Percentiles rank a stretch among this genome's conserved stretches.
phyloP scores from a whole-genome alignment of 768 basidiomycete species.

The Auriscalpium vulgare region DNA sequence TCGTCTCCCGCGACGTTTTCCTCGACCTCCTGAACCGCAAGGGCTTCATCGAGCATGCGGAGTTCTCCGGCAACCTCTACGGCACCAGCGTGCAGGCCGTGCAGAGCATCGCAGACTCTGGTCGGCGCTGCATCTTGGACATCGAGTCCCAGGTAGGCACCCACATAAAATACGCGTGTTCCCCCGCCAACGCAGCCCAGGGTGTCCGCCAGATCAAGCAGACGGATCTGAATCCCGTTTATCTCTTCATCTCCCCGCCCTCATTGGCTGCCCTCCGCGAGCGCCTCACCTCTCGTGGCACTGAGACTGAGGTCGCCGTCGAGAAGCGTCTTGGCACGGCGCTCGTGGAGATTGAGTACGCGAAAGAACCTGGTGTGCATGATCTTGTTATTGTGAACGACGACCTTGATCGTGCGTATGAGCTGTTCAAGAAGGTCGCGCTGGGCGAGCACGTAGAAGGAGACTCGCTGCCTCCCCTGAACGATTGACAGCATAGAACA shows the following conservation, averaged over 20 bases:
- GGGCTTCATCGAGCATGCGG: conserved; percentile 90
- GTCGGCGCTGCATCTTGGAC: conserved; percentile 85
- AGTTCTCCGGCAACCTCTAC: conserved; percentile 89
- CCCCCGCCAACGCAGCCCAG: conserved; percentile 30
- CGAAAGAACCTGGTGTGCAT: conserved; percentile 63
- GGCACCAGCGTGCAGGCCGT: conserved; percentile 86
- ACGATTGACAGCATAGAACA: conserved; percentile 31
- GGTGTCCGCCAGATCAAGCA: conserved; percentile 89
- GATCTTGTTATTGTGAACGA: conserved; percentile 89
- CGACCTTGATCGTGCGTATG: conserved; percentile 76
- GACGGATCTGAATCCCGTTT: conserved; percentile 76
- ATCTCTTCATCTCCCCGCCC: conserved; percentile 89
- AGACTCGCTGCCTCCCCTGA: conserved; percentile 60
- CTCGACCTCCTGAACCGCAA: conserved; percentile 53
- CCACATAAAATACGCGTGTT: not conserved
- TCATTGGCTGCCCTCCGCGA: conserved; percentile 58
- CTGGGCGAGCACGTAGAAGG: conserved; percentile 54
- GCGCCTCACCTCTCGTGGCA: conserved; percentile 74
- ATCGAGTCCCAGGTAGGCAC: conserved; percentile 84
- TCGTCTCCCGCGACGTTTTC: conserved; percentile 68
- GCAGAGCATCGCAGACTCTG: conserved; percentile 52
- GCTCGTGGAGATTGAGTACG: conserved; percentile 74
- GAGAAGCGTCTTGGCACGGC: conserved; percentile 73
- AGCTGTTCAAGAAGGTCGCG: conserved; percentile 66
- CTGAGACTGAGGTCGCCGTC: conserved; percentile 69